Evolutionary conservation across 768 basidiomycete species (phyloP).

Genomic region (Rhodotorula kratochvilovae): DNA sequence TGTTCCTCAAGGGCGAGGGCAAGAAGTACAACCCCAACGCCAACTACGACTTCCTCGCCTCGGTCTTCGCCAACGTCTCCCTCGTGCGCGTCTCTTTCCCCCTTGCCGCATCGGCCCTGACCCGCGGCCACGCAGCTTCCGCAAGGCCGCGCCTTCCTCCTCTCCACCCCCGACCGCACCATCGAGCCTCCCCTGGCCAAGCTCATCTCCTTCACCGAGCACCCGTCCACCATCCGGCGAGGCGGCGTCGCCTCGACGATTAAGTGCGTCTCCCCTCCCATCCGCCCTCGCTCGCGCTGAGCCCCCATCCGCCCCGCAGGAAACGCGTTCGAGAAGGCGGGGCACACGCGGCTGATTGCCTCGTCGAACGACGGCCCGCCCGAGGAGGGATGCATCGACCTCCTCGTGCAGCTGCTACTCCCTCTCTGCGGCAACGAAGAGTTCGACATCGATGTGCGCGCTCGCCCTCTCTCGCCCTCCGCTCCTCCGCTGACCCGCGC

Average conservation of each 20-base stretch:
- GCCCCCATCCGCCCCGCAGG: conserved; percentile 49
- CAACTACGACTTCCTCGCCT: conserved; percentile 81
- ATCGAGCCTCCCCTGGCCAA: conserved; percentile 65
- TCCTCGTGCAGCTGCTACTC: conserved; percentile 75
- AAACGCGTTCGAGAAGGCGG: conserved; percentile 65
- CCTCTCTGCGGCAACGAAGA: conserved; percentile 87
- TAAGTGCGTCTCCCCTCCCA: conserved; percentile 57
- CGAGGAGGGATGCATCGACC: conserved; percentile 73
- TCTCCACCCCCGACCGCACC: conserved; percentile 50
- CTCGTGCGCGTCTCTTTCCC: conserved; percentile 55
- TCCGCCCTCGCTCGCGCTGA: conserved; percentile 25
- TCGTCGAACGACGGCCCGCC: conserved; percentile 51
- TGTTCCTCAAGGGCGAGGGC: conserved; percentile 71
- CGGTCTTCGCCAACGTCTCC: conserved; percentile 87
- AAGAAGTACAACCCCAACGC: conserved; percentile 57
- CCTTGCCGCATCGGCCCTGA: not conserved
- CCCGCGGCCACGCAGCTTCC: conserved; percentile 55
- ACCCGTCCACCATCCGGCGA: conserved; percentile 75
- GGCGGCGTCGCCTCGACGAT: conserved; percentile 81
- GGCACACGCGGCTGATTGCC: conserved; percentile 67
- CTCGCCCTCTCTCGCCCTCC: not conserved
- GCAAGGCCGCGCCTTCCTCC: conserved; percentile 71
- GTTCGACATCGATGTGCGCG: conserved; percentile 74
- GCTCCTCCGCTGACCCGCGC: not conserved
- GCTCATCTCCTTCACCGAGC: conserved; percentile 81